Percentiles rank a stretch among this genome's conserved stretches.
Evolutionary conservation across 805 yeast species (phyloP).

Genomic region (Lipomyces starkeyi): DNA sequence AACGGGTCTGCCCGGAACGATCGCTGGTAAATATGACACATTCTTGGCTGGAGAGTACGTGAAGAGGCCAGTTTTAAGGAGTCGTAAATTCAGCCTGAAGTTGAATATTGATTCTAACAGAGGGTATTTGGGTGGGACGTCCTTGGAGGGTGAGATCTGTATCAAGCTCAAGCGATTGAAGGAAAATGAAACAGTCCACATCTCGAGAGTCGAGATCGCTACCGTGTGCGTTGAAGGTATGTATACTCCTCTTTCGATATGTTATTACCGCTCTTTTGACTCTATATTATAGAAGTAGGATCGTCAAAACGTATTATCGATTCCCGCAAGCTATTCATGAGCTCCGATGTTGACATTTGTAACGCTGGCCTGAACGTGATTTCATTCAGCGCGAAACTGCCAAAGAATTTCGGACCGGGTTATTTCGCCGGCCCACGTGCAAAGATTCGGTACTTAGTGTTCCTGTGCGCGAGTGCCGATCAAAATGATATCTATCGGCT

Average conservation of each 20-base stretch:
- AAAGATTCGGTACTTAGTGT: constrained; percentile 10
- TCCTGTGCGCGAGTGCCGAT: constrained; percentile 1
- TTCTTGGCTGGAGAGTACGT: constrained; percentile 13
- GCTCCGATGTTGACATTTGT: background rate
- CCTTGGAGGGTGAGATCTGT: constrained; percentile 6
- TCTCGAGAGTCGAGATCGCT: constrained; percentile 2
- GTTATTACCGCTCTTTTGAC: background rate
- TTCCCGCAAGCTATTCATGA: background rate
- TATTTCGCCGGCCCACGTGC: constrained; percentile 8
- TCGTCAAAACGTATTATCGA: constrained; percentile 12
- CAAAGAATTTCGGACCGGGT: constrained; percentile 16
- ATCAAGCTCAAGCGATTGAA: constrained; percentile 9
- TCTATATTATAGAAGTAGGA: constrained; percentile 7
- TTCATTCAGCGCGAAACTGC: background rate
- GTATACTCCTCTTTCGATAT: background rate
- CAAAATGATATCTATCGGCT: constrained; percentile 2
- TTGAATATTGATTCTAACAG: constrained; percentile 12
- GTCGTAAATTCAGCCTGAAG: constrained; percentile 3
- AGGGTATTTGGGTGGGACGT: constrained; percentile 14
- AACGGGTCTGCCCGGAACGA: background rate
- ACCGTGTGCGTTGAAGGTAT: constrained; percentile 8
- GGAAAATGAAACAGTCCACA: background rate
- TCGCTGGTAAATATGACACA: background rate
- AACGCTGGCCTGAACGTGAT: constrained; percentile 6
- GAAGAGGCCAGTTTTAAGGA: constrained; percentile 4